phyloP scores from a whole-genome alignment of 139 green algal genomes.

The Coelastrella sp. region DNA sequence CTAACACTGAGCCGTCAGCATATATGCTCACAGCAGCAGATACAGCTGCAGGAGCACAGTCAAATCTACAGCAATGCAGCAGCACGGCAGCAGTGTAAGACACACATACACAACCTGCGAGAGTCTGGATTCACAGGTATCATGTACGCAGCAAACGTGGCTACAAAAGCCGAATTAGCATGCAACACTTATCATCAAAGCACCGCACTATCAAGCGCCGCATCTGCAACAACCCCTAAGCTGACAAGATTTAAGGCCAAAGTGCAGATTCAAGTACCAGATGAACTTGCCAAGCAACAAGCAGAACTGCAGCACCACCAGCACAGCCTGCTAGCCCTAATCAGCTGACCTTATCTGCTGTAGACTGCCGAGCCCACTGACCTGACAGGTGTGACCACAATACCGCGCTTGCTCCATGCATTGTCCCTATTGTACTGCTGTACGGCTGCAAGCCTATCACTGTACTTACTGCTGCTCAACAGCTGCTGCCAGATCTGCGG shows the following conservation, averaged over 20 bases:
- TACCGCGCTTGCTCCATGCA: slow-evolving; percentile 55
- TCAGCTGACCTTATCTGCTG: too few relatives aligned
- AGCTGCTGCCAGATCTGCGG: slow-evolving; percentile 52
- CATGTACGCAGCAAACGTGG: too few relatives aligned
- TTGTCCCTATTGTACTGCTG: slow-evolving; percentile 53
- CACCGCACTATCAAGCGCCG: too few relatives aligned
- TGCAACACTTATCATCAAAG: too few relatives aligned
- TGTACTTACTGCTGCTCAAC: neutral
- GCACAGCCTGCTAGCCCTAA: too few relatives aligned
- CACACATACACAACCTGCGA: neutral
- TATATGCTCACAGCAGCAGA: slow-evolving; percentile 86
- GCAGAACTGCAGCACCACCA: too few relatives aligned
- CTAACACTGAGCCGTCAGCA: slow-evolving; percentile 85
- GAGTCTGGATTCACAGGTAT: too few relatives aligned
- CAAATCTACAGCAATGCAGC: slow-evolving; percentile 51
- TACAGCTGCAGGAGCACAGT: slow-evolving; percentile 29
- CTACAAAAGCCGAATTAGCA: too few relatives aligned
- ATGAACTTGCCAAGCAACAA: too few relatives aligned
- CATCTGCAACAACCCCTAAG: too few relatives aligned
- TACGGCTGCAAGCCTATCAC: slow-evolving; percentile 20
- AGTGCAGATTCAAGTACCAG: too few relatives aligned
- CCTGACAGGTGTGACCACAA: slow-evolving; percentile 43
- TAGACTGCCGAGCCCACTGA: neutral
- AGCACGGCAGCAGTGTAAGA: slow-evolving; percentile 28
- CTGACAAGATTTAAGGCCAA: too few relatives aligned